Base-by-base conservation (phyloP, 352 stramenopile genomes). In the Globisporangium spinosum region DNA sequence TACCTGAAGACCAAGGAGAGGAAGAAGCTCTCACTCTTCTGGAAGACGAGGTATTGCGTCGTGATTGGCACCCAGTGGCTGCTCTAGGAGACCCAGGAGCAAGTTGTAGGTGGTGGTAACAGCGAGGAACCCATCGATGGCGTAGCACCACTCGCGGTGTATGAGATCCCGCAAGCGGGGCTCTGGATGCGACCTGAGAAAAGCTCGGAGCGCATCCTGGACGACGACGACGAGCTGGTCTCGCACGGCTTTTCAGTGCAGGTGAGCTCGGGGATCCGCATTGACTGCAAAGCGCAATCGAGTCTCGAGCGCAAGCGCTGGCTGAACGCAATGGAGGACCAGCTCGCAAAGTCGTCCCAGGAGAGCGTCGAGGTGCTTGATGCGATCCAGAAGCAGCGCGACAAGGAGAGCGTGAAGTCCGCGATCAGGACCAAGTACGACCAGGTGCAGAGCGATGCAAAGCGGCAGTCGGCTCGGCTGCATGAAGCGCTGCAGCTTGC, bases 31-130 rank as follows among this genome's bases (percentile, higher is more conserved):
- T 70, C 77, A 17, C 32, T 75, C 20, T 63, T 80, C 55, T 92
- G 83, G 83, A 83, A 80, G 58, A 77, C 70, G 2, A 73, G 80
- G n/a, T 94, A 92, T 62, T 87, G 78, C 23, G 86, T 91, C 27
- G 70, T 94, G 34, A 75, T 94, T 62, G 80, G 82, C 7, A 80
- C 81, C 22, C 78, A 92, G 63, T 88, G 82, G 79, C 71, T 94
- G 8, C 70, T 92, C 47, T 94, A 91, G 45, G 79, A 88, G 45
- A 87, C 67, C 8, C 86, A 94, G 61, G 64, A 79, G 15, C 75
- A 92, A 29, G 85, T 83, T 0, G 61, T 85, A n/a, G 67, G 70
- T 34, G 54, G 65, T 3, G 45, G 27, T 5, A 45, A 65, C 68
- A 51, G 49, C 64, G 35, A 70, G 2, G 58, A 72, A 35, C 22